Evolutionary conservation across 1,284 basidiomycete species (phyloP).

Genomic region (Thecaphora frezii): DNA sequence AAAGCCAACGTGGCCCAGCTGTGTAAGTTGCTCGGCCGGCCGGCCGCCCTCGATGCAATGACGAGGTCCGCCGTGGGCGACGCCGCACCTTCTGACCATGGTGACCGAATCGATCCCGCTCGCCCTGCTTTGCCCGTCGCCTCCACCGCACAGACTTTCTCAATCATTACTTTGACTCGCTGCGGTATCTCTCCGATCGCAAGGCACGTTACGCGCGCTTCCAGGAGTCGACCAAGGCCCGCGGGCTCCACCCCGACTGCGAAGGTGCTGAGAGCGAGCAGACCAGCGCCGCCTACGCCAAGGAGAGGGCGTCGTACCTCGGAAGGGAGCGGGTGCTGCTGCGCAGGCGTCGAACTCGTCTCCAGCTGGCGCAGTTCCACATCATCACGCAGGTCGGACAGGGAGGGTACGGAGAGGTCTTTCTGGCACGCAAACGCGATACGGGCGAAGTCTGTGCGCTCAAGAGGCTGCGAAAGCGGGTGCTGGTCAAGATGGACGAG

Average conservation of each 20-base stretch:
- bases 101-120: too few relatives aligned
- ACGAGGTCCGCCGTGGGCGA: background rate
- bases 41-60: too few relatives aligned
- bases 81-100: too few relatives aligned
- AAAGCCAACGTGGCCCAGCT: slow-evolving; percentile 58
- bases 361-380: slow-evolving; percentile 57
- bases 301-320: slow-evolving; percentile 45
- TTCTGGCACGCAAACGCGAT: slow-evolving; percentile 55
- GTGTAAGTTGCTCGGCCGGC: slow-evolving; percentile 18
- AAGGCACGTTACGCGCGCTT: slow-evolving; percentile 65
- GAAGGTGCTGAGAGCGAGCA: slow-evolving; percentile 70
- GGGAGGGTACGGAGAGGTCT: slow-evolving; percentile 58
- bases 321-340: slow-evolving; percentile 53
- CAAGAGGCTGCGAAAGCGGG: slow-evolving; percentile 55
- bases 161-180: slow-evolving; percentile 59
- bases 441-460: slow-evolving; percentile 58
- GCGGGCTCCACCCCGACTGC: slow-evolving; percentile 19
- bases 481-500: slow-evolving; percentile 59
- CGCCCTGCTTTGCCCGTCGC: background rate
- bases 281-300: slow-evolving; percentile 67
- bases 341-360: slow-evolving; percentile 52
- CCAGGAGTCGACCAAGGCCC: slow-evolving; percentile 66
- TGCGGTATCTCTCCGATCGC: slow-evolving; percentile 51
- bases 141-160: slow-evolving; percentile 42
- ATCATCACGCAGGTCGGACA: slow-evolving; percentile 59